A percentile compares a stretch with the other conserved stretches of the same genome.
Evolutionary conservation across 768 basidiomycete species (phyloP).

Genomic region (Pleurotus ostreatus): DNA sequence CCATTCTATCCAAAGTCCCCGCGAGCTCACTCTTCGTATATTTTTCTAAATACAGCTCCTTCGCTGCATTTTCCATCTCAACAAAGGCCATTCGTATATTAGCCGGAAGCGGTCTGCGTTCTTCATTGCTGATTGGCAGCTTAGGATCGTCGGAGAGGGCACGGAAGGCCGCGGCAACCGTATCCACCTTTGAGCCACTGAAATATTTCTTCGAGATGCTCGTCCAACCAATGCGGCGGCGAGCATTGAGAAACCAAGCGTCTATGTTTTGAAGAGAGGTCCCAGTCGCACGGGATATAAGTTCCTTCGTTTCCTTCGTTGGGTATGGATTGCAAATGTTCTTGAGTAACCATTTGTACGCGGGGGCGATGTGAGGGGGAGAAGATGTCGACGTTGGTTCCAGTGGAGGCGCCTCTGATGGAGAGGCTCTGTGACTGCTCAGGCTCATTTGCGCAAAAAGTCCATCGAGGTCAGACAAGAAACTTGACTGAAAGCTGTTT

Average conservation of each 20-base stretch:
- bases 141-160: slow-evolving; percentile 23
- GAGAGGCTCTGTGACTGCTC: background rate
- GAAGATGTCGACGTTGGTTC: slow-evolving; percentile 6
- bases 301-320: slow-evolving; percentile 15
- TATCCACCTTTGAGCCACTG: slow-evolving; percentile 25
- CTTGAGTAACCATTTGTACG: slow-evolving; percentile 24
- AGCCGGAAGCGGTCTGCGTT: slow-evolving; percentile 15
- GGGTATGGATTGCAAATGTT: slow-evolving; percentile 37
- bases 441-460: slow-evolving; percentile 11
- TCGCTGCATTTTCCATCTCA: slow-evolving; percentile 21
- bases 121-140: slow-evolving; percentile 10
- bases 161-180: slow-evolving; percentile 32
- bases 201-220: slow-evolving; percentile 29
- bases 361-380: slow-evolving; percentile 23
- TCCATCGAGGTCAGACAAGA: slow-evolving; percentile 10
- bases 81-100: slow-evolving; percentile 18
- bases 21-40: slow-evolving; percentile 24
- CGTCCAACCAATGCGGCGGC: slow-evolving; percentile 55
- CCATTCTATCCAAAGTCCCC: slow-evolving; percentile 20
- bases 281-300: slow-evolving; percentile 22
- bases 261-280: slow-evolving; percentile 28
- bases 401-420: background rate
- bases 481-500: background rate
- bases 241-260: slow-evolving; percentile 43
- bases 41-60: slow-evolving; percentile 23